Percentiles rank a stretch among this genome's conserved stretches.
Evolutionary conservation across 352 stramenopile genomes (phyloP).

Genomic region (Thraustotheca clavata): DNA sequence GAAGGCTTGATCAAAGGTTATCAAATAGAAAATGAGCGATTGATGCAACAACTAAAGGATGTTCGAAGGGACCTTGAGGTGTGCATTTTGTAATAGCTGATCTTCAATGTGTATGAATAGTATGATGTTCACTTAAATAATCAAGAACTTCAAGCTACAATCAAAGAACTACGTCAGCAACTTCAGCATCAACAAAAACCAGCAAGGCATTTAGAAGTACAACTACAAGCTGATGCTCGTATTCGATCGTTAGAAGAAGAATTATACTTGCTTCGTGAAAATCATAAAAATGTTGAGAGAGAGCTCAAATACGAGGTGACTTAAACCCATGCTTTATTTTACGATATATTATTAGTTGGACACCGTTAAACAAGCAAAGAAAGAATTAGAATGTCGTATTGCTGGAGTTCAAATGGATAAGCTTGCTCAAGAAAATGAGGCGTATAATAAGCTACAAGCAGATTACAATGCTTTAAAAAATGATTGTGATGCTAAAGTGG

Average conservation of each 20-base stretch:
- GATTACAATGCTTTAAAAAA: conserved; percentile 38
- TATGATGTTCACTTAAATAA: conserved; percentile 76
- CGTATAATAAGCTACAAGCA: conserved; percentile 36
- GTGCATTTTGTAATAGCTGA: background rate
- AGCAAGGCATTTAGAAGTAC: conserved; percentile 36
- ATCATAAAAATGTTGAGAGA: conserved; percentile 44
- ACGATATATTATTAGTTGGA: conserved; percentile 31
- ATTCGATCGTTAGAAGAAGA: conserved; percentile 51
- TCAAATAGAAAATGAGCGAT: conserved; percentile 72
- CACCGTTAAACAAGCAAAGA: conserved; percentile 69
- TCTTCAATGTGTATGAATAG: conserved; percentile 21
- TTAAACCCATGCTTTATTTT: background rate
- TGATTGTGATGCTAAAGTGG: conserved; percentile 39
- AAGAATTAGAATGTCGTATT: conserved; percentile 66
- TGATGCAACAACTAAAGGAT: conserved; percentile 71
- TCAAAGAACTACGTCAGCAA: conserved; percentile 35
- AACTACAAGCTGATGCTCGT: conserved; percentile 47
- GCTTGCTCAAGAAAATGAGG: conserved; percentile 43
- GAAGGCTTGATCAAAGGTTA: conserved; percentile 69
- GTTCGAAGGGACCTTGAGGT: conserved; percentile 35
- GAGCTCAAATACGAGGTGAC: conserved; percentile 49
- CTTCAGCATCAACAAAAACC: conserved; percentile 15
- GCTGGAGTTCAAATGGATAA: conserved; percentile 59
- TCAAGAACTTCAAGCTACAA: conserved; percentile 40
- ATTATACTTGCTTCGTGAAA: conserved; percentile 28